Percentiles rank a stretch among this genome's conserved stretches.
These are phyloP conservation scores for Tetrapisispora namnaoensis DNA, from an alignment of 805 yeast species.

Conservation along the genomic window DNA sequence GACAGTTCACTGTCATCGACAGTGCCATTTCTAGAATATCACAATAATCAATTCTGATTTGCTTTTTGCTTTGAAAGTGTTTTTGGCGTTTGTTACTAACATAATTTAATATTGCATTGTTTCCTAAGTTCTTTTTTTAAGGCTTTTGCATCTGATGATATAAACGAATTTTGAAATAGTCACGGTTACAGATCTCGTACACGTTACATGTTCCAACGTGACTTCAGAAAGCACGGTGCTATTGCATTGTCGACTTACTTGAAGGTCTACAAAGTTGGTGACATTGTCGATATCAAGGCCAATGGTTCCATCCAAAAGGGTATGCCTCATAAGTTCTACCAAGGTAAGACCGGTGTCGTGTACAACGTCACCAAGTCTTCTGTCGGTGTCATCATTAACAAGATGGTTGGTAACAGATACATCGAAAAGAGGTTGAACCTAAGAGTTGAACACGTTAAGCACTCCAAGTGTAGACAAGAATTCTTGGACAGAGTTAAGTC, in stretches of 20 bases:
- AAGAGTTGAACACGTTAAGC: slow-evolving; percentile 98
- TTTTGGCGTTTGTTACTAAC: background rate
- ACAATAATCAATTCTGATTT: background rate
- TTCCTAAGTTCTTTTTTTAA: background rate
- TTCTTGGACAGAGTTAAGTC: slow-evolving; percentile 96
- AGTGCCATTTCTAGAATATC: no score
- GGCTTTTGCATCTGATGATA: background rate
- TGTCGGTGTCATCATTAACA: slow-evolving; percentile 97
- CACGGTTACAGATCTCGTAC: slow-evolving; percentile 99
- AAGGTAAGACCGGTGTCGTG: slow-evolving; percentile 99
- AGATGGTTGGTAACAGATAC: slow-evolving; percentile 98
- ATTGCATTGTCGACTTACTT: slow-evolving; percentile 93
- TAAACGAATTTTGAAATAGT: slow-evolving; percentile 31
- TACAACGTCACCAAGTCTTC: slow-evolving; percentile 98
- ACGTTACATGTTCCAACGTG: slow-evolving; percentile 99
- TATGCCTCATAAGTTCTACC: slow-evolving; percentile 99
- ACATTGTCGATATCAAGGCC: slow-evolving; percentile 98
- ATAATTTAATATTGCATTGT: background rate
- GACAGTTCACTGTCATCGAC: no score
- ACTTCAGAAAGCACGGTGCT: slow-evolving; percentile 93
- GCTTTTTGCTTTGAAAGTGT: background rate
- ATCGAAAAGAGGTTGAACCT: slow-evolving; percentile 96
- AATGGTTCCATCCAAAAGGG: slow-evolving; percentile 99
- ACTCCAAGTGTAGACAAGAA: slow-evolving; percentile 99
- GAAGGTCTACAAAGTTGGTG: slow-evolving; percentile 98